phyloP scores from a whole-genome alignment of 1,284 basidiomycete genomes.

The Heliocybe sulcata region DNA sequence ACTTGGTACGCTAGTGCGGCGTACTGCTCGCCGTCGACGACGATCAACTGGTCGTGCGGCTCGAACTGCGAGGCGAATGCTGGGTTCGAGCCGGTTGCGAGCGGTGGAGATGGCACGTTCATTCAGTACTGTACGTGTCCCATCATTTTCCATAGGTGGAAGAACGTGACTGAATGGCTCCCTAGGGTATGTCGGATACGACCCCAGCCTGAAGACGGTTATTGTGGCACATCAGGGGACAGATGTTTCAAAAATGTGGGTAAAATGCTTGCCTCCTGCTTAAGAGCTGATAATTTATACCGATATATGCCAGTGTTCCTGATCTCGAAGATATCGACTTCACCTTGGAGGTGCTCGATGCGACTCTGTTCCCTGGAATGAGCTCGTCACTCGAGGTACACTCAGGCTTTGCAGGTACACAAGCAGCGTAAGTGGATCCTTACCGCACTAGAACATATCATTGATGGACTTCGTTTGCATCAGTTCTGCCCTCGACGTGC shows the following conservation, averaged over 20 bases:
- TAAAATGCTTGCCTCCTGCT: neutral
- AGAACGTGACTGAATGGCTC: neutral
- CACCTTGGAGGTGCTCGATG: constrained; percentile 17
- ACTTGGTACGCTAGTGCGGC: constrained; percentile 29
- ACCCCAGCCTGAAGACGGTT: constrained; percentile 13
- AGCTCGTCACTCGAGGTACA: constrained; percentile 21
- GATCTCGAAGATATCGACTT: constrained; percentile 24
- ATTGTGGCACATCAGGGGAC: constrained; percentile 22
- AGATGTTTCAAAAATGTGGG: neutral
- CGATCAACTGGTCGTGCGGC: constrained; percentile 24
- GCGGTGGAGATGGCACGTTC: constrained; percentile 14
- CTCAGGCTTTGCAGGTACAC: constrained; percentile 25
- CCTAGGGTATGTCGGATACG: constrained; percentile 21
- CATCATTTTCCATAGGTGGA: neutral
- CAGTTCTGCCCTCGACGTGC: constrained; percentile 41
- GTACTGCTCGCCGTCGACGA: constrained; percentile 24
- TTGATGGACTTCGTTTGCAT: neutral
- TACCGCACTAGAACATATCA: neutral
- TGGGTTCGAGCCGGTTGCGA: constrained; percentile 13
- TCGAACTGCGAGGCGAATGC: constrained; percentile 20
- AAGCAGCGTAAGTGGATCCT: constrained; percentile 13
- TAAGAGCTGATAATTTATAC: neutral
- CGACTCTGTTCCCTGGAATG: constrained; percentile 27
- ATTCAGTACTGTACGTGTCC: constrained; percentile 17
- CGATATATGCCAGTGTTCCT: constrained; percentile 14